Percentiles rank a stretch among this genome's conserved stretches.
phyloP scores from a whole-genome alignment of 2,329 filamentous ascomycete genomes.

The Gaeumannomyces tritici region DNA sequence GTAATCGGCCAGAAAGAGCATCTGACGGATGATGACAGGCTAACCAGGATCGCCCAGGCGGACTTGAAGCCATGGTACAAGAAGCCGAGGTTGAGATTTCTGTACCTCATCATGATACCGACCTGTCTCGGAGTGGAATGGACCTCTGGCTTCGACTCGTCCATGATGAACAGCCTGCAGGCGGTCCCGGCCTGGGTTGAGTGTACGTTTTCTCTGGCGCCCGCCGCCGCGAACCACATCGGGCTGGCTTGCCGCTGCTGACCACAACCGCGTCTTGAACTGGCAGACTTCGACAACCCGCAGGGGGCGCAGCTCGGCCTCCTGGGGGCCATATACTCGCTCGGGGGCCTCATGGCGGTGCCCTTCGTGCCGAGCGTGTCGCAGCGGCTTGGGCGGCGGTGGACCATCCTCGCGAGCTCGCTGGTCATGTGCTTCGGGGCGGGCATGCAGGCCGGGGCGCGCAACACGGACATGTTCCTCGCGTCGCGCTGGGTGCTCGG shows the following conservation, averaged over 20 bases:
- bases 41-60: slow-evolving; percentile 18
- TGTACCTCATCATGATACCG: slow-evolving; percentile 30
- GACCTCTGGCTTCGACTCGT: slow-evolving; percentile 32
- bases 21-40: not conserved
- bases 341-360: slow-evolving; percentile 31
- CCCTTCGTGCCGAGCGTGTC: slow-evolving; percentile 27
- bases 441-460: slow-evolving; percentile 22
- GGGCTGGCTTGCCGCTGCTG: too few species aligned
- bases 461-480: slow-evolving; percentile 20
- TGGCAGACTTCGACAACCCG: slow-evolving; percentile 28
- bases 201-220: slow-evolving; percentile 15
- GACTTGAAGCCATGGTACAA: slow-evolving; percentile 27
- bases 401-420: slow-evolving; percentile 22
- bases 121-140: slow-evolving; percentile 29
- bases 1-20: slow-evolving; percentile 1
- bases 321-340: slow-evolving; percentile 30
- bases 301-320: slow-evolving; percentile 27
- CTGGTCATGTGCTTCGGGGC: slow-evolving; percentile 24
- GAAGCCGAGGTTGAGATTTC: slow-evolving; percentile 26
- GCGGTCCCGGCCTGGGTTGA: slow-evolving; percentile 27
- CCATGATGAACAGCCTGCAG: slow-evolving; percentile 33
- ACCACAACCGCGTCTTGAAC: not conserved
- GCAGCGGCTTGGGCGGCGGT: slow-evolving; percentile 27
- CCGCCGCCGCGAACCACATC: too few species aligned
- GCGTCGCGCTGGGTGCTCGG: slow-evolving; percentile 9